Conservation (phyloP, 257 asterid species). For the Ilex asprella region DNA sequence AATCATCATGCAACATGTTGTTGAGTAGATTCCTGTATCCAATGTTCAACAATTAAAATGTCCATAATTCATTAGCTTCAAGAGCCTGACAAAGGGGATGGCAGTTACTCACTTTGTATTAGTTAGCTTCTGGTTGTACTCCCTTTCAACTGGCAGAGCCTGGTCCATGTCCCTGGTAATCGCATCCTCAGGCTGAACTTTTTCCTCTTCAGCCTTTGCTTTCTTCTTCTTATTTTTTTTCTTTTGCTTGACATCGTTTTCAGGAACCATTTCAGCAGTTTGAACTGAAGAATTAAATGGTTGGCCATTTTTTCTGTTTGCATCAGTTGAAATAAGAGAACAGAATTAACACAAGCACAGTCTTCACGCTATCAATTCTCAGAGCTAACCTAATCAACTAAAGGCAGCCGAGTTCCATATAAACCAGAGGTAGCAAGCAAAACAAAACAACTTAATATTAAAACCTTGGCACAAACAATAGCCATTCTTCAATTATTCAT, state of each 20-base stretch:
- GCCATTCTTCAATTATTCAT: background rate
- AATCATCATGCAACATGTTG: background rate
- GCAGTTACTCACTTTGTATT: constrained; percentile 47
- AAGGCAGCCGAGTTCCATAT: background rate
- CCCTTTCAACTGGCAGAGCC: constrained; percentile 31
- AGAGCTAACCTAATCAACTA: background rate
- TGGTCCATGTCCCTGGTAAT: constrained; percentile 20
- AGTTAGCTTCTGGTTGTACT: constrained; percentile 31
- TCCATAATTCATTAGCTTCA: background rate
- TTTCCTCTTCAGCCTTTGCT: constrained; percentile 27
- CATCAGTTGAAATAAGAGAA: background rate
- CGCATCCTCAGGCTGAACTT: constrained; percentile 14
- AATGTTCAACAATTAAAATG: constrained; percentile 5
- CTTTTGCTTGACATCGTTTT: constrained; percentile 35
- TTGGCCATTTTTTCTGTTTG: constrained; percentile 16
- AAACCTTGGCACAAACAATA: background rate
- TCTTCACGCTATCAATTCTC: background rate
- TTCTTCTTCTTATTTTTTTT: constrained; percentile 66
- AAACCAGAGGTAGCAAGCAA: background rate
- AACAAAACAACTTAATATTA: constrained; percentile 3
- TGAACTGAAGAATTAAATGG: constrained; percentile 18
- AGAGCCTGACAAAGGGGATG: constrained; percentile 2
- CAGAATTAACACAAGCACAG: background rate
- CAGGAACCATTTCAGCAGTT: constrained; percentile 19
- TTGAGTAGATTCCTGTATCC: background rate